Base-by-base conservation (phyloP, 768 basidiomycete species). In the Suillus americanus region DNA sequence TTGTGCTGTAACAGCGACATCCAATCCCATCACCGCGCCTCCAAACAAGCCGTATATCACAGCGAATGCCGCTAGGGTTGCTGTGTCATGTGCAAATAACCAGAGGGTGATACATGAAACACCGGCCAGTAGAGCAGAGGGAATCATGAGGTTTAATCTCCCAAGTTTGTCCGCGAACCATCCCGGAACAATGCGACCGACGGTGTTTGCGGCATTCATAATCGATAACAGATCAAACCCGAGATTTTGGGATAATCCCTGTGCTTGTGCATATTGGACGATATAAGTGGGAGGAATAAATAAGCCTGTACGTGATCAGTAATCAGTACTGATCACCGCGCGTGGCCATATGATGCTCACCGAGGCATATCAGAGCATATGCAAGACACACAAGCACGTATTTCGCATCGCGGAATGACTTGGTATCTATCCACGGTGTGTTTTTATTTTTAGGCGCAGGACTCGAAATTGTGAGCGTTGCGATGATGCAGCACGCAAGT, bases 281-380 rank as follows among this genome's bases (percentile, higher is more conserved):
- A 61, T 61, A 48, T 61, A 61, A 33, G 45, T 48, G 50, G 45
- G 13, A 56, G 60, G 60, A 33, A 61, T 48, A 13, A 61, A 61
- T 16, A 48, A 5, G 18, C 60, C 60, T 61, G 25, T 56, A 14
- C 35, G 28, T 38, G 30, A 16, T 18, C 10, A 20, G 3, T 5
- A 3, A 28, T 43, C 23, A 59, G 14, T 14, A 28, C n/a, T 45
- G 10, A 59, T 37, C 35, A 61, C 33, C 6, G 20, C 5, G 20
- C 51, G 18, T 16, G n/a, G 13, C 23, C 33, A 3, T 14, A 56
- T 33, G 30, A 28, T 51, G 28, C 50, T 51, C 28, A 61, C 60
- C 60, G 14, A 61, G 60, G 51, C 60, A 61, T 25, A 38, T 48
- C n/a, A 61, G 14, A 33, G 40, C 60, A n/a, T 45, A 33, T 14